Conservation (phyloP, 139 green algal species). For the Closterium sp. region DNA sequence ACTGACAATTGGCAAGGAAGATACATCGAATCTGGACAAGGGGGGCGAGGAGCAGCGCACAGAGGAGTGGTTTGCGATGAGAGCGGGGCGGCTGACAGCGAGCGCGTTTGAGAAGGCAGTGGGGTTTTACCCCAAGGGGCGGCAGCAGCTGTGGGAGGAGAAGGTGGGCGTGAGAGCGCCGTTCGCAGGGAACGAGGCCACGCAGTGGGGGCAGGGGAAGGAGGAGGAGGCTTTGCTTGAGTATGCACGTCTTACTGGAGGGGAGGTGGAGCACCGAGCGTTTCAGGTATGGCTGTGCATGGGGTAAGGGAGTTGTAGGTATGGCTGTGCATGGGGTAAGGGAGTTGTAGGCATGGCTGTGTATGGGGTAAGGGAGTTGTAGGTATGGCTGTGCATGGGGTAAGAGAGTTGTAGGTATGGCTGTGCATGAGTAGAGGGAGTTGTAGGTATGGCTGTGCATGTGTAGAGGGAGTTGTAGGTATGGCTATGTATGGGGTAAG, state of each 20-base stretch:
- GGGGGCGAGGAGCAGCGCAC: conserved; percentile 52
- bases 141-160: conserved; percentile 69
- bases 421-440: too few species aligned
- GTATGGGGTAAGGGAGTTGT: neutral
- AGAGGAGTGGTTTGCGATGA: conserved; percentile 55
- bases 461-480: neutral
- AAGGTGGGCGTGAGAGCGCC: conserved; percentile 64
- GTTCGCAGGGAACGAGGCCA: conserved; percentile 74
- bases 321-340: neutral
- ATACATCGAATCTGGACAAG: neutral
- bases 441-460: neutral
- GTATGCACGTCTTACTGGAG: conserved; percentile 52
- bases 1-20: neutral
- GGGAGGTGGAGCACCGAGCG: neutral
- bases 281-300: neutral
- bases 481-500: too few species aligned
- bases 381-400: neutral
- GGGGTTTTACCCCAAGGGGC: conserved; percentile 53
- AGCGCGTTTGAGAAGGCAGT: conserved; percentile 51
- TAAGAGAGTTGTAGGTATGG: neutral
- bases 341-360: neutral
- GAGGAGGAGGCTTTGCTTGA: conserved; percentile 57
- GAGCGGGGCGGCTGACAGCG: conserved; percentile 61
- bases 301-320: neutral
- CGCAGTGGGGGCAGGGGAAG: conserved; percentile 57